phyloP scores from a whole-genome alignment of 257 asterid genomes.

The Solanum piurae region DNA sequence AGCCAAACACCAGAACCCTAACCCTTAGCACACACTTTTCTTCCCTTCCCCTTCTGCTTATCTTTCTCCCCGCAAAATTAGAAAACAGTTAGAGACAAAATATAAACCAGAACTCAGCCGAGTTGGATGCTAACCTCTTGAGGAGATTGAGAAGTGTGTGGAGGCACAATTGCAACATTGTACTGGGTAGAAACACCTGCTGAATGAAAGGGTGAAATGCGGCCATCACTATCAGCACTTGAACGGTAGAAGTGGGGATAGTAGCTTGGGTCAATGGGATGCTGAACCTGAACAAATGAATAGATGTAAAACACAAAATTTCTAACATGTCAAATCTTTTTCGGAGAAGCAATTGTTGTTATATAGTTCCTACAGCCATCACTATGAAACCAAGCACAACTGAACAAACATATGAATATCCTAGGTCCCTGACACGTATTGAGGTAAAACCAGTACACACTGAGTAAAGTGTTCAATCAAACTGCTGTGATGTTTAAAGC shows the following conservation, averaged over 20 bases:
- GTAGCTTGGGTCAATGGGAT: conserved; percentile 62
- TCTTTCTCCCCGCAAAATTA: background rate
- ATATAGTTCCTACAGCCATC: background rate
- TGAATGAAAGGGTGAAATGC: conserved; percentile 62
- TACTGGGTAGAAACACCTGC: conserved; percentile 56
- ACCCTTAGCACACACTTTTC: background rate
- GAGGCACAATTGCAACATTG: conserved; percentile 44
- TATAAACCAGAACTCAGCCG: background rate
- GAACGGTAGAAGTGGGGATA: conserved; percentile 69
- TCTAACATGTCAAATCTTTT: background rate
- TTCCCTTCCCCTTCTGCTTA: background rate
- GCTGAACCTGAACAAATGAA: conserved; percentile 49
- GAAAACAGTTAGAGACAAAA: background rate
- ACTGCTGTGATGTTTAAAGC: background rate
- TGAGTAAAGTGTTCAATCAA: background rate
- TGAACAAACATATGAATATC: background rate
- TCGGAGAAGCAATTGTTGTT: background rate
- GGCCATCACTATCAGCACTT: conserved; percentile 60
- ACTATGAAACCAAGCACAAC: background rate
- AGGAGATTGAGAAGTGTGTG: conserved; percentile 62
- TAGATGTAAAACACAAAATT: background rate
- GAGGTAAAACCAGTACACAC: background rate
- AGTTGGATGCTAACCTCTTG: conserved; percentile 59
- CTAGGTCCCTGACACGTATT: background rate
- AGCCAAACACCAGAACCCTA: background rate